A percentile compares a stretch with the other conserved stretches of the same genome.
Conservation (phyloP, 1,284 basidiomycete species). For the Sparassis latifolia region DNA sequence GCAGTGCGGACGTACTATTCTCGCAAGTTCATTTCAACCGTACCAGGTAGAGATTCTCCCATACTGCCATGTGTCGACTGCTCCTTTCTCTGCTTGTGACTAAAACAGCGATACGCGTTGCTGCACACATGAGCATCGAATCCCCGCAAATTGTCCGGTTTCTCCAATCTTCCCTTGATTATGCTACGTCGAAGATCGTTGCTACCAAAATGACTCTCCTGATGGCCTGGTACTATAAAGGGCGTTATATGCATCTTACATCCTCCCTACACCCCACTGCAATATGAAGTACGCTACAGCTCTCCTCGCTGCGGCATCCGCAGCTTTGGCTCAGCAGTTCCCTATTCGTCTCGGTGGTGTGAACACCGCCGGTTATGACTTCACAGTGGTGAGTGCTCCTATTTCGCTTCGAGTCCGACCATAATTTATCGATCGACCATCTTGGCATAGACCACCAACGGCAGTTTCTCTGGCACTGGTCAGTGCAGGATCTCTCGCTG, state of each 20-base stretch:
- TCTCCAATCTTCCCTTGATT: background rate
- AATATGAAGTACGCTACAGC: conserved; percentile 20
- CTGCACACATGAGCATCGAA: conserved; percentile 1
- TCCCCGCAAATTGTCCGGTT: conserved; percentile 5
- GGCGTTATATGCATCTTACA: too few species aligned
- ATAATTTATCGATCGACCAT: too few species aligned
- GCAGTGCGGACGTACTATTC: too few species aligned
- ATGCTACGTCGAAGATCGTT: too few species aligned
- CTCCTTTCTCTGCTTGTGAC: background rate
- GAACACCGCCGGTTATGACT: conserved; percentile 33
- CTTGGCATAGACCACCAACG: conserved; percentile 29
- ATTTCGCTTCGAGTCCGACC: background rate
- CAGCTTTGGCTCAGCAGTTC: conserved; percentile 11
- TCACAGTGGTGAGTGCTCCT: conserved; percentile 24
- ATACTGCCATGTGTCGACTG: too few species aligned
- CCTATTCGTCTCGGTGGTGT: conserved; percentile 32
- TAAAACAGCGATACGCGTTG: background rate
- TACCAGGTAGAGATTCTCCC: too few species aligned
- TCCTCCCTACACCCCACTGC: background rate
- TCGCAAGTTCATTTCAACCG: too few species aligned
- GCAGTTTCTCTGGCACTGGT: conserved; percentile 35
- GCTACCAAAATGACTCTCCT: too few species aligned
- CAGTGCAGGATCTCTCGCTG: background rate
- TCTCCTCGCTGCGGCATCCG: conserved; percentile 18
- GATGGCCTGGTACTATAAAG: too few species aligned